Evolutionary conservation across 1,139 yeast species (phyloP), one percentile per base, ranked within the genome.

Genomic region (Entelexis paramagnoliae): DNA sequence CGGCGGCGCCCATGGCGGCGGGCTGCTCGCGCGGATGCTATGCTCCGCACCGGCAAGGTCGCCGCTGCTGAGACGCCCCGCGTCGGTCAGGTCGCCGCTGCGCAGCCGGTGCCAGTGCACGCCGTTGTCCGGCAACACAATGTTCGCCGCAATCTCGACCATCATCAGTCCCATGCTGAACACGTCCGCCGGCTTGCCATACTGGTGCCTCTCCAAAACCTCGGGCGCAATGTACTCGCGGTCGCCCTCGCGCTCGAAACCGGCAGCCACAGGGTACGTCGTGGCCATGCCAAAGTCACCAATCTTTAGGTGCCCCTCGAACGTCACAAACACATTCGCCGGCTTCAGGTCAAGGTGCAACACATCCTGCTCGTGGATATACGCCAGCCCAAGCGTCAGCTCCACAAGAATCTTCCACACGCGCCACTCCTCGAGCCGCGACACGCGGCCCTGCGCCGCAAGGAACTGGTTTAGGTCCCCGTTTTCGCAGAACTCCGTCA

Each of bases 221-320:
- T 91, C 99, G 1, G 98, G 98, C 0, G 99, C 98, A 68, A 91
- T 91, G 67, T 91, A 91, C 66, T 91, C 96, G 48, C 98, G 75
- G 66, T 93, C 98, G 33, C 98, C 98, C 68, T 93, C 98, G 59
- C 95, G 77, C 66, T 91, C 98, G 63, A 87, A 67, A 9, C 72
- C 73, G 28, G 66, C 65, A 16, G 71, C 63, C 5, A 65, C 74
- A 0, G 76, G 76, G 49, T 66, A 80, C 63, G 68, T 77, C 63
- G 76, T 81, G n/a, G 84, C 83, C 79, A 79, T 76, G 33, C 84
- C 84, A 68, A 85, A 85, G 68, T 84, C 95, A 11, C 94, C 94
- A 63, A 84, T 84, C 68, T 84, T 85, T 60, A 84, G 75, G 34
- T 81, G 78, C 19, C 99, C 99, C 68, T 91, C 98, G 68, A 91